Evolutionary conservation across 495 filamentous ascomycete species (phyloP), one percentile per base, ranked within the genome.

Genomic region (Xylaria sp.): DNA sequence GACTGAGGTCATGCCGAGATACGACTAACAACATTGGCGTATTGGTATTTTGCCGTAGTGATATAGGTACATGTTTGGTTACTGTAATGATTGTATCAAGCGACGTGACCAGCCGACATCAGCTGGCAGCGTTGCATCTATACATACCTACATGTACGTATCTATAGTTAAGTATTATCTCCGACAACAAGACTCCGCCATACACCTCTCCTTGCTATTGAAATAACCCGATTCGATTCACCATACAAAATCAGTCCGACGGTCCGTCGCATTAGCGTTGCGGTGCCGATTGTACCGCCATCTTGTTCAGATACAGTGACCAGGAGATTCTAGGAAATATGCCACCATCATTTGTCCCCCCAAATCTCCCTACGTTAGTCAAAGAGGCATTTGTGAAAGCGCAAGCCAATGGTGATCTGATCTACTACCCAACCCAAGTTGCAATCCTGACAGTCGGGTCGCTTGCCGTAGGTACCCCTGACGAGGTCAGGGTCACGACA

Each of bases 381-480:
- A 80, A 82, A 40, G 74, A 80, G 6, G 85, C 87, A 14, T 91
- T 90, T 69, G 66, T 69, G 50, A 80, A 83, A 21, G 89, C 90
- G 53, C 85, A 82, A 72, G 82, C 85, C 31, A 82, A 74, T 53
- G 85, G 86, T 24, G 83, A 88, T 70, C 80, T 92, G 24, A 77
- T 83, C 26, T 91, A 90, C 76, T 91, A 88, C 61, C 80, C 84
- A 21, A 90, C 89, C 2, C 83, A 91, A 61, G 83, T 90, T 35
- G 79, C 85, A 15, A 80, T 89, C 67, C 73, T 92, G 48, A 80
- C 82, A 67, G 78, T 84, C 6, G 81, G 83, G 69, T 87, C 86
- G 21, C 80, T 91, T 33, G 83, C 88, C 3, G 89, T 91, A 77
- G 74, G 80, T 67, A 37, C 40, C 17, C 33, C 43, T 21, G 35